Percentiles rank a stretch among this genome's conserved stretches.
These are phyloP conservation scores for Saccharomyces hybrid DNA, from an alignment of 1,139 yeast species.

Conservation along the genomic window DNA sequence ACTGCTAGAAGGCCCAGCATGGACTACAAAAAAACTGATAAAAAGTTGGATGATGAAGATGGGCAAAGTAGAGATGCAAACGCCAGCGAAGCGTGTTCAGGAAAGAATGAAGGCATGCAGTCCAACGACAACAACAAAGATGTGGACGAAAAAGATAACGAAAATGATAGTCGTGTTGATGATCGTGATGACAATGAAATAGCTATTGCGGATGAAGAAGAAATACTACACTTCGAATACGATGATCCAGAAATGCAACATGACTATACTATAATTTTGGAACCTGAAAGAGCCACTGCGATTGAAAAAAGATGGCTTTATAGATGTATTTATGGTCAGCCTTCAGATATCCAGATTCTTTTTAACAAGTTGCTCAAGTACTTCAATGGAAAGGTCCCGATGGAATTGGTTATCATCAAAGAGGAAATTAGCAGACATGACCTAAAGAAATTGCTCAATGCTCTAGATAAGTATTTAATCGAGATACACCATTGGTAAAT, in stretches of 20 bases:
- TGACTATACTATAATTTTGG: conserved; percentile 65
- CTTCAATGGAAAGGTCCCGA: conserved; percentile 74
- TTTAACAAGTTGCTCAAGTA: conserved; percentile 71
- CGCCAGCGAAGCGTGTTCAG: background rate
- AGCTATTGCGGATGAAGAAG: conserved; percentile 13
- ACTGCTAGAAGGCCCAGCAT: conserved; percentile 7
- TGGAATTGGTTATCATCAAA: conserved; percentile 62
- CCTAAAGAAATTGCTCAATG: conserved; percentile 44
- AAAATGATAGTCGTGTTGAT: conserved; percentile 14
- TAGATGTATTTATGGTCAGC: conserved; percentile 63
- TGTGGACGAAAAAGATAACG: conserved; percentile 8
- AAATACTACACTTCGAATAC: conserved; percentile 19
- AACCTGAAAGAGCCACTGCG: conserved; percentile 81
- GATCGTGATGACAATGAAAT: conserved; percentile 27
- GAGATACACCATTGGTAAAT: conserved; percentile 30
- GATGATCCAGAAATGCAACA: conserved; percentile 45
- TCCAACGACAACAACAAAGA: conserved; percentile 14
- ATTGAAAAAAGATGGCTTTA: conserved; percentile 82
- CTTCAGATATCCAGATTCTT: conserved; percentile 52
- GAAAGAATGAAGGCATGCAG: background rate
- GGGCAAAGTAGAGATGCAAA: conserved; percentile 7
- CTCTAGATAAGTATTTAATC: conserved; percentile 24
- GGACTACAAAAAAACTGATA: conserved; percentile 17
- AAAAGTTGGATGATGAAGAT: conserved; percentile 2
- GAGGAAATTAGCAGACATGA: conserved; percentile 69